A percentile compares a stretch with the other conserved stretches of the same genome.
Conservation (phyloP, 306 rosid species). For the Medicago truncatula region DNA sequence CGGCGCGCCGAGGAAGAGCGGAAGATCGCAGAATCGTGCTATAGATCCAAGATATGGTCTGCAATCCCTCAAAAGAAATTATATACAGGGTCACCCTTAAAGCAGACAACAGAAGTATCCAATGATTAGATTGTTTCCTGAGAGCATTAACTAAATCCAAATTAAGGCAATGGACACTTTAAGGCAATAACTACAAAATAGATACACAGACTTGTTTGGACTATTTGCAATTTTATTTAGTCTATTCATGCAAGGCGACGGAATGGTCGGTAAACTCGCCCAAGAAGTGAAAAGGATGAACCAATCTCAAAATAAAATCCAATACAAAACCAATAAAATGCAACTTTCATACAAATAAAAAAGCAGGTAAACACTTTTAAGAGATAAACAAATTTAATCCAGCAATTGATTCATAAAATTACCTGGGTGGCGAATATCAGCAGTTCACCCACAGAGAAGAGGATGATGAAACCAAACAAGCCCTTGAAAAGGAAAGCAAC, state of each 20-base stretch:
- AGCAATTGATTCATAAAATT: conserved; percentile 33
- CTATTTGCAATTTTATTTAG: conserved; percentile 25
- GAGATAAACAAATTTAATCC: conserved; percentile 32
- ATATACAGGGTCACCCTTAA: conserved; percentile 5
- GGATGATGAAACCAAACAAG: conserved; percentile 67
- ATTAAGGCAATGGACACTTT: conserved; percentile 8
- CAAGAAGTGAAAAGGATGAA: conserved; percentile 11
- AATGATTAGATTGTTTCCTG: conserved; percentile 18
- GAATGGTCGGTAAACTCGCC: conserved; percentile 8
- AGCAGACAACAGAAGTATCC: conserved; percentile 16
- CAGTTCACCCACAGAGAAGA: conserved; percentile 83
- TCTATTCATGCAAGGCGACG: conserved; percentile 11
- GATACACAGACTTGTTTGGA: conserved; percentile 12
- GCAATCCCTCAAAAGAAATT: conserved; percentile 33
- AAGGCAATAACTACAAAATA: conserved; percentile 20
- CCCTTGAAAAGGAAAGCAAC: conserved; percentile 72
- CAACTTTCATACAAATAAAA: conserved; percentile 30
- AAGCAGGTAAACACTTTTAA: conserved; percentile 13
- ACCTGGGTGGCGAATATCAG: conserved; percentile 90
- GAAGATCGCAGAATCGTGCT: too few relatives aligned
- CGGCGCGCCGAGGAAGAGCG: too few relatives aligned
- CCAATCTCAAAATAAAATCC: conserved; percentile 26
- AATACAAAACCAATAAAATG: conserved; percentile 22
- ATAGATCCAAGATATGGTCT: neutral
- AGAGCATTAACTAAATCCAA: conserved; percentile 14